Conservation (phyloP, 2,329 filamentous ascomycete species). For the Scleromitrula shiraiana region DNA sequence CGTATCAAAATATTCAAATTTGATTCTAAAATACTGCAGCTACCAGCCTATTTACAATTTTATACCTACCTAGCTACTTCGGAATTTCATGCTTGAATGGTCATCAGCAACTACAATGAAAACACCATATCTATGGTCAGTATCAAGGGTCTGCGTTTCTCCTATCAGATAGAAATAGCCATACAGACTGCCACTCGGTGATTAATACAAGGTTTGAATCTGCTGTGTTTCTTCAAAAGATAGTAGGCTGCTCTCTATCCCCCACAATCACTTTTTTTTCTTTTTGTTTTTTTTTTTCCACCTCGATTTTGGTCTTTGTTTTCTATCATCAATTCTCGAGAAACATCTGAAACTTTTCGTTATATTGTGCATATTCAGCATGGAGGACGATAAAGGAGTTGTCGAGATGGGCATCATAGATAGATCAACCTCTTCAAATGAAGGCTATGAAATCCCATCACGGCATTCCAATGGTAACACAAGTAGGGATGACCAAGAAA, state of each 20-base stretch:
- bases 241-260: background rate
- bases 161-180: too few species aligned
- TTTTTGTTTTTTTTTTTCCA: background rate
- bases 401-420: conserved; percentile 8
- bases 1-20: conserved; percentile 1
- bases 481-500: conserved; percentile 20
- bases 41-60: too few species aligned
- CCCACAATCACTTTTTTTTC: background rate
- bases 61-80: too few species aligned
- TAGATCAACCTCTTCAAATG: conserved; percentile 4
- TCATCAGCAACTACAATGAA: too few species aligned
- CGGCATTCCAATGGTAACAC: conserved; percentile 11
- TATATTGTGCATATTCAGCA: conserved; percentile 8
- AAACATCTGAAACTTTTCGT: too few species aligned
- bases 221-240: conserved; percentile 1
- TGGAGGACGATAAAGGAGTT: conserved; percentile 12
- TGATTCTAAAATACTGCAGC: background rate
- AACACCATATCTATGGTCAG: too few species aligned
- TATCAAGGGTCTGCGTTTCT: background rate
- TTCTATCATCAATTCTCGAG: background rate
- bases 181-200: conserved; percentile 4
- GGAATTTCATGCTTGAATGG: too few species aligned
- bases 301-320: background rate
- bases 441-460: conserved; percentile 15
- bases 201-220: background rate